Conservation (phyloP, 2,329 filamentous ascomycete genomes). For the Lasiodiplodia sp. region DNA sequence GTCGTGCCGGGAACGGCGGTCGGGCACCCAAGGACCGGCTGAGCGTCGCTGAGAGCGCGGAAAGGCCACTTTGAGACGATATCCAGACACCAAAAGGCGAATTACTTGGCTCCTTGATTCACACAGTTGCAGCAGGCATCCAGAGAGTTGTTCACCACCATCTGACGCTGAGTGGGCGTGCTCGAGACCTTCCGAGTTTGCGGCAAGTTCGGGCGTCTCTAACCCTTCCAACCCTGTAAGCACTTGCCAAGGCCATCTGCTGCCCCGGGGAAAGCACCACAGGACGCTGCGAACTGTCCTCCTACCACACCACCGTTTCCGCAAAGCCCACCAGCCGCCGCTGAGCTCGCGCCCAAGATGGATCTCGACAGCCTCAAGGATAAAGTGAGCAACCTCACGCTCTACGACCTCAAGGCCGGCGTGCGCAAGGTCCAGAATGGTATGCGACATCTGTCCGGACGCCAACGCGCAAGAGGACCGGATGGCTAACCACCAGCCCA, state of each 20-base stretch:
- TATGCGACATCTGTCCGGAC: slow-evolving; percentile 53
- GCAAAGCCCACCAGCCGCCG: slow-evolving; percentile 1
- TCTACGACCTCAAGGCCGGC: slow-evolving; percentile 95
- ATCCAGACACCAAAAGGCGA: neutral
- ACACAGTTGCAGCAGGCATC: neutral
- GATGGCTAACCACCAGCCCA: slow-evolving; percentile 51
- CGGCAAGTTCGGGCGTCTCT: slow-evolving; percentile 9
- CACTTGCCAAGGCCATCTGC: slow-evolving; percentile 18
- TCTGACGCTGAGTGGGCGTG: neutral
- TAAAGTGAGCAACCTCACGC: slow-evolving; percentile 86
- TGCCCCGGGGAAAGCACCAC: slow-evolving; percentile 14
- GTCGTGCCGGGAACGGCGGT: slow-evolving; percentile 22
- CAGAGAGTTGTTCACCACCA: neutral
- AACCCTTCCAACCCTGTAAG: slow-evolving; percentile 19
- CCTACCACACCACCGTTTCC: slow-evolving; percentile 8
- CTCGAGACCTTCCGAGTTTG: neutral
- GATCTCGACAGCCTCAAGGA: slow-evolving; percentile 86
- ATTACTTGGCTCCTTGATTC: neutral
- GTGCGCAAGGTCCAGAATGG: slow-evolving; percentile 98
- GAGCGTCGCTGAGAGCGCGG: neutral
- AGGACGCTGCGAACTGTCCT: neutral
- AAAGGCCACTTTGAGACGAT: slow-evolving; percentile 1
- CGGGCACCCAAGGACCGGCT: slow-evolving; percentile 13
- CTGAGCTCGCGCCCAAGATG: slow-evolving; percentile 62
- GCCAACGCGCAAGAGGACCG: neutral